Evolutionary conservation across 768 basidiomycete genomes (phyloP), one percentile per base, ranked within the genome.

Genomic region (Tricholoma hemisulphureum): DNA sequence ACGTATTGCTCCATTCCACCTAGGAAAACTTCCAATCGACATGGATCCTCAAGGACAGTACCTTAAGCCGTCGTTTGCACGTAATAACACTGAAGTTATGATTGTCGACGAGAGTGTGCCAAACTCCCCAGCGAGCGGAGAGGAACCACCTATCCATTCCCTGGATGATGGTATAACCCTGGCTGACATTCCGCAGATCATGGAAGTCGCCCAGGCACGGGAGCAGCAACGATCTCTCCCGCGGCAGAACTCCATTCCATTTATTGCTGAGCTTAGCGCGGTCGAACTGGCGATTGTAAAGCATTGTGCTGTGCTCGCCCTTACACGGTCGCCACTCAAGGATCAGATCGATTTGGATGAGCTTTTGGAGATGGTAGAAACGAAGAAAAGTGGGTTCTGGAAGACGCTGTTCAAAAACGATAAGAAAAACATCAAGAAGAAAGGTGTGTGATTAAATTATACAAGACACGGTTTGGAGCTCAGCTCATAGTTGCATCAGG

Each of bases 381-480:
- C 79, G 20, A 92, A 96, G 80, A 98, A 96, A 80, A 87, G 85
- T 59, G 90, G 89, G 18, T 97, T 97, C 74, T 99, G 95, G 95
- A 91, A 91, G 61, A 93, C 95, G 73, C 72, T 98, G 16, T 98
- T 99, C 79, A 98, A 97, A 71, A 84, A 83, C 16, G 88, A 95
- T 61, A 93, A 96, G 83, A 95, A 95, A 76, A 88, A 88, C 56
- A 85, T 89, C 70, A 88, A 91, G 84, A 91, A 91, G 75, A 91
- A 93, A 73, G 89, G 91, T 87, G 58, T 21, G 77, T 73, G 28
- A 58, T 58, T 24, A 57, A 34, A 10, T 57, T 18, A 7, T 43
- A 7, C 8, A 9, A 29, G 13, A 50, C 31, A 32, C 53, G 54
- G 16, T 45, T 56, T 67, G n/a, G n/a, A n/a, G n/a, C n/a, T 18